A percentile compares a stretch with the other conserved stretches of the same genome.
Conservation (phyloP, 1,284 basidiomycete species). For the Leccinum pachyderme region DNA sequence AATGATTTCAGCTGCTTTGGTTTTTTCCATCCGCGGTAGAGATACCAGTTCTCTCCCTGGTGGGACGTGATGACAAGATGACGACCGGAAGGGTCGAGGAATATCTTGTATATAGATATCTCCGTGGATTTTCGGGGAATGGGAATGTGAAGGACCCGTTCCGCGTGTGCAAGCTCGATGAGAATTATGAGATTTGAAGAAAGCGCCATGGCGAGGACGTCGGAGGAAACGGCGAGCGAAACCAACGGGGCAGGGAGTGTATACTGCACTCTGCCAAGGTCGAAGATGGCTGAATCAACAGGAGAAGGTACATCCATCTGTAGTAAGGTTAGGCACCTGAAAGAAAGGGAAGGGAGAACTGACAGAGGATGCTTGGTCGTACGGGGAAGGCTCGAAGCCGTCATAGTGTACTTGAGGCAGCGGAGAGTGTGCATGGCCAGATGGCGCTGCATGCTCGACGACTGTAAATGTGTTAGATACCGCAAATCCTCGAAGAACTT, state of each 20-base stretch:
- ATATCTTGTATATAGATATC: slow-evolving; percentile 74
- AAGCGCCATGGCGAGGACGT: slow-evolving; percentile 82
- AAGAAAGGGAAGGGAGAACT: slow-evolving; percentile 24
- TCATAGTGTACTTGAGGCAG: slow-evolving; percentile 72
- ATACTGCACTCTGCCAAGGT: slow-evolving; percentile 85
- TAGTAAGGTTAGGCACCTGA: slow-evolving; percentile 15
- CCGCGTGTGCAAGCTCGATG: slow-evolving; percentile 81
- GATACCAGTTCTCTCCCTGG: slow-evolving; percentile 94
- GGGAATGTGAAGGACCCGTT: slow-evolving; percentile 76
- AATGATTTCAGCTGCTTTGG: slow-evolving; percentile 77
- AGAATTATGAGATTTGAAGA: slow-evolving; percentile 76
- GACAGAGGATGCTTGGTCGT: slow-evolving; percentile 46
- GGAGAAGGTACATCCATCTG: slow-evolving; percentile 39
- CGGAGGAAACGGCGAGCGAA: slow-evolving; percentile 80
- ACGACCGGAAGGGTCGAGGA: slow-evolving; percentile 88
- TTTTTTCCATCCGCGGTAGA: slow-evolving; percentile 79
- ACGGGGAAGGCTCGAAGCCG: slow-evolving; percentile 78
- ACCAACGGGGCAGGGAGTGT: slow-evolving; percentile 79
- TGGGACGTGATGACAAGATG: slow-evolving; percentile 86
- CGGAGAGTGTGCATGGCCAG: slow-evolving; percentile 43
- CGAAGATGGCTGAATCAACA: slow-evolving; percentile 67
- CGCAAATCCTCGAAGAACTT: not conserved
- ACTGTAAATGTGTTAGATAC: slow-evolving; percentile 44
- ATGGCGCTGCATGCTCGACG: slow-evolving; percentile 76
- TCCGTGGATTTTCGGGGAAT: slow-evolving; percentile 72